These are phyloP conservation scores for Phymatotrichopsis omnivora DNA, from an alignment of 2,329 filamentous ascomycete species.

Conservation along the genomic window DNA sequence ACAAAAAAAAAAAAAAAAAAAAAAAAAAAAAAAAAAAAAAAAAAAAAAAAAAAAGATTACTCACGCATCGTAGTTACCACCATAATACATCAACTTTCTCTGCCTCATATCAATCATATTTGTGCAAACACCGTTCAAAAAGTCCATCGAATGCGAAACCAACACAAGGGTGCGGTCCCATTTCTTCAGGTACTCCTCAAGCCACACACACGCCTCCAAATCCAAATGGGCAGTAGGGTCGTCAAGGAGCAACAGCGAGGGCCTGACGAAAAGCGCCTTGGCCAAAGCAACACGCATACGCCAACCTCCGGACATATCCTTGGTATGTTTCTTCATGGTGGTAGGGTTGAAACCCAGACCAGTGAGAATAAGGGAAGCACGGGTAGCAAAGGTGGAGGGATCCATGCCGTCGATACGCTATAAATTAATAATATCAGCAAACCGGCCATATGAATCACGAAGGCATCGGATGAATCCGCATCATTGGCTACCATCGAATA, in stretches of 20 bases:
- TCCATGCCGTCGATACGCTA: conserved; percentile 99
- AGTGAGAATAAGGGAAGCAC: conserved; percentile 90
- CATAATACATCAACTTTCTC: conserved; percentile 88
- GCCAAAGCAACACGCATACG: conserved; percentile 97
- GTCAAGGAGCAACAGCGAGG: conserved; percentile 86
- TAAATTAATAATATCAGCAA: conserved; percentile 30
- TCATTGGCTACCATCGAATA: too few relatives aligned
- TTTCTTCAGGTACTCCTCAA: conserved; percentile 99
- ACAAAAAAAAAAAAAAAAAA: background rate
- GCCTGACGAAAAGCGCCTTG: conserved; percentile 98
- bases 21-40: too few relatives aligned
- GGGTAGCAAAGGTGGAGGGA: conserved; percentile 89
- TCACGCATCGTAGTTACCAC: conserved; percentile 93
- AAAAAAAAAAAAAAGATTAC: conserved; percentile 27
- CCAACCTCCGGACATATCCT: conserved; percentile 99
- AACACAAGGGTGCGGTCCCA: conserved; percentile 96
- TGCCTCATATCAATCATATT: conserved; percentile 98
- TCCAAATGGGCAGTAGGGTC: conserved; percentile 99
- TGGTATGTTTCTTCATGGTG: conserved; percentile 98
- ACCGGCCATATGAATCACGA: background rate
- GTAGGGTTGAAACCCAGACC: conserved; percentile 98
- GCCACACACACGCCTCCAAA: conserved; percentile 97
- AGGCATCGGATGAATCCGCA: background rate
- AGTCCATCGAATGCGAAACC: conserved; percentile 97
- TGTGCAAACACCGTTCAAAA: conserved; percentile 96